Conservation (phyloP, 2,329 filamentous ascomycete genomes). For the Kalmusia sp. region DNA sequence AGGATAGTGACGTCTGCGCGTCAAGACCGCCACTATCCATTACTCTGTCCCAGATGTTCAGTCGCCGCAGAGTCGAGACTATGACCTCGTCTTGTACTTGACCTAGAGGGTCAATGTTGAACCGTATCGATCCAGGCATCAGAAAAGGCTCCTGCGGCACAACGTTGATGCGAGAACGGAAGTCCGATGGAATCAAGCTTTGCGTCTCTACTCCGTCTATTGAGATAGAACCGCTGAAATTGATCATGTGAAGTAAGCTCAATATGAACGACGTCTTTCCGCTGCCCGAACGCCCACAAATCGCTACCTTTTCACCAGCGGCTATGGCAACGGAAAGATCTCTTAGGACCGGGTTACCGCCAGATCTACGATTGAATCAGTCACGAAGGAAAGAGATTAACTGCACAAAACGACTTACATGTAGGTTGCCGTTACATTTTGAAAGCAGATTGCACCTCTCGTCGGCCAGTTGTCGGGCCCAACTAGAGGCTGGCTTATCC, state of each 20-base stretch:
- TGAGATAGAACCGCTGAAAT: conserved; percentile 43
- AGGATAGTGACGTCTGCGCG: conserved; percentile 1
- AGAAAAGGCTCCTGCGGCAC: conserved; percentile 59
- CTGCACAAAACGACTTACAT: conserved; percentile 24
- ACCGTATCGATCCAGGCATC: conserved; percentile 52
- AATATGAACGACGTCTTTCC: conserved; percentile 48
- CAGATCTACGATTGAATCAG: conserved; percentile 3
- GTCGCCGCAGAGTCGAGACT: conserved; percentile 47
- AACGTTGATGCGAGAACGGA: conserved; percentile 51
- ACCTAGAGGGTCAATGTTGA: conserved; percentile 53
- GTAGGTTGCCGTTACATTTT: conserved; percentile 35
- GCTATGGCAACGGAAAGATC: conserved; percentile 52
- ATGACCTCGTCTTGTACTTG: conserved; percentile 42
- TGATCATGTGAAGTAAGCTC: conserved; percentile 53
- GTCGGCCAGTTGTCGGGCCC: conserved; percentile 49
- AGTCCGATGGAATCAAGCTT: conserved; percentile 42
- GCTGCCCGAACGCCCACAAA: conserved; percentile 59
- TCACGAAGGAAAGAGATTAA: background rate
- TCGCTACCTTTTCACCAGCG: conserved; percentile 52
- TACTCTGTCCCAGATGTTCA: conserved; percentile 49
- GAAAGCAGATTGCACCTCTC: conserved; percentile 46
- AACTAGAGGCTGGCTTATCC: conserved; percentile 12
- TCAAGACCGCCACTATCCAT: conserved; percentile 20
- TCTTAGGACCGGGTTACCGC: conserved; percentile 39
- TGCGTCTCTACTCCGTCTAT: conserved; percentile 56